A percentile compares a stretch with the other conserved stretches of the same genome.
Evolutionary conservation across 352 stramenopile genomes (phyloP).

Genomic region (Globisporangium uncinulatum): DNA sequence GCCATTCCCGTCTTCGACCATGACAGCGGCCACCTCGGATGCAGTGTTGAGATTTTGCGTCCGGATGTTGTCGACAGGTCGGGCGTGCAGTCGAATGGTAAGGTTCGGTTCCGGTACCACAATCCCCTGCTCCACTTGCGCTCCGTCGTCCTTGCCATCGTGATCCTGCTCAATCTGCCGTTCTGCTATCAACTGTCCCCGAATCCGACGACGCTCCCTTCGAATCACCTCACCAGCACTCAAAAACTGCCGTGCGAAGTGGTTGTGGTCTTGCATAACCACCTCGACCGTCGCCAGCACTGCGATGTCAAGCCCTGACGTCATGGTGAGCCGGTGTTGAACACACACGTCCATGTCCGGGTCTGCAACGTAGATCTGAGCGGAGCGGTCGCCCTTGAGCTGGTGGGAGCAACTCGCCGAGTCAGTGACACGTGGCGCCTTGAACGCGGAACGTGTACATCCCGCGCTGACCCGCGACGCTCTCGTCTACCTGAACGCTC

Average conservation of each 20-base stretch:
- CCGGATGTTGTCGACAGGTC: background rate
- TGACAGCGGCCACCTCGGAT: too few species aligned
- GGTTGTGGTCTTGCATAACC: background rate
- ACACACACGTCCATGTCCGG: background rate
- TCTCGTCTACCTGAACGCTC: background rate
- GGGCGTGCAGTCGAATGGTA: background rate
- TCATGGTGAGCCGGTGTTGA: background rate
- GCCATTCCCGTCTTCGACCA: too few species aligned
- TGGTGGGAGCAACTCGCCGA: background rate
- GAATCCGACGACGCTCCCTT: background rate
- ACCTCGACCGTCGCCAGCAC: background rate
- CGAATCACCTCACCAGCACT: background rate
- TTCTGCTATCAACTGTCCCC: background rate
- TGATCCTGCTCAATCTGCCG: background rate
- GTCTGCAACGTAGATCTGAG: background rate
- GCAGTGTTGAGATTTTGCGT: too few species aligned
- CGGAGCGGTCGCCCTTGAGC: background rate
- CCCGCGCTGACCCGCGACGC: background rate
- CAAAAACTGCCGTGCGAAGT: background rate
- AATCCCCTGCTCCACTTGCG: background rate
- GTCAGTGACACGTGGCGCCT: background rate
- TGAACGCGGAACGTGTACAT: background rate
- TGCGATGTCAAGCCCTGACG: background rate
- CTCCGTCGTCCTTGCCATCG: background rate
- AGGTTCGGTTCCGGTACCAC: background rate